phyloP scores from a whole-genome alignment of 768 basidiomycete genomes.

The Phylloporus sp. region DNA sequence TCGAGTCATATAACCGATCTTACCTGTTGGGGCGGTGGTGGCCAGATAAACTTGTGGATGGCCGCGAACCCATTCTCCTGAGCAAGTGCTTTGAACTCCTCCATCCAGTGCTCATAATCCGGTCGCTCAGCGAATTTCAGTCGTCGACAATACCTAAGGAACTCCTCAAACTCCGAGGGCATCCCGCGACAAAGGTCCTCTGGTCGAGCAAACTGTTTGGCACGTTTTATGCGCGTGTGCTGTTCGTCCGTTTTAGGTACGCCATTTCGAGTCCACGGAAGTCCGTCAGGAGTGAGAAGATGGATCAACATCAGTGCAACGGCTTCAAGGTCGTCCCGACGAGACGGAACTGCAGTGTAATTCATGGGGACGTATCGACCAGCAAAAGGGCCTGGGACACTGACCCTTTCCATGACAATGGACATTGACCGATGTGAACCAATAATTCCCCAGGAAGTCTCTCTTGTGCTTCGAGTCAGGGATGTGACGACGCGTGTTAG shows the following conservation, averaged over 20 bases:
- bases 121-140: conserved; percentile 66
- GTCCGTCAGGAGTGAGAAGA: conserved; percentile 69
- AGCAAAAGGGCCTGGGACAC: conserved; percentile 14
- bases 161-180: conserved; percentile 72
- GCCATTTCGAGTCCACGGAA: conserved; percentile 78
- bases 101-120: conserved; percentile 62
- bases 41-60: conserved; percentile 68
- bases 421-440: conserved; percentile 76
- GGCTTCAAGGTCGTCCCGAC: conserved; percentile 77
- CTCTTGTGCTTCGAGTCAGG: conserved; percentile 63
- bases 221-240: conserved; percentile 60
- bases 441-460: conserved; percentile 82
- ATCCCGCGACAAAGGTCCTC: conserved; percentile 68
- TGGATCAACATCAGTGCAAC: conserved; percentile 78
- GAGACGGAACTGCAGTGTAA: conserved; percentile 57
- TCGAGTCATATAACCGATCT: background rate
- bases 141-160: conserved; percentile 66
- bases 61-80: conserved; percentile 54
- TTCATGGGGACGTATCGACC: conserved; percentile 20
- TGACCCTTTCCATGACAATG: conserved; percentile 74
- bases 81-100: conserved; percentile 63
- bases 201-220: conserved; percentile 56
- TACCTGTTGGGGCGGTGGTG: conserved; percentile 47
- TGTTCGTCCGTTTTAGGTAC: conserved; percentile 66
- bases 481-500: conserved; percentile 61